Evolutionary conservation across 2,329 filamentous ascomycete species (phyloP).

Genomic region (Colletotrichum incanum): DNA sequence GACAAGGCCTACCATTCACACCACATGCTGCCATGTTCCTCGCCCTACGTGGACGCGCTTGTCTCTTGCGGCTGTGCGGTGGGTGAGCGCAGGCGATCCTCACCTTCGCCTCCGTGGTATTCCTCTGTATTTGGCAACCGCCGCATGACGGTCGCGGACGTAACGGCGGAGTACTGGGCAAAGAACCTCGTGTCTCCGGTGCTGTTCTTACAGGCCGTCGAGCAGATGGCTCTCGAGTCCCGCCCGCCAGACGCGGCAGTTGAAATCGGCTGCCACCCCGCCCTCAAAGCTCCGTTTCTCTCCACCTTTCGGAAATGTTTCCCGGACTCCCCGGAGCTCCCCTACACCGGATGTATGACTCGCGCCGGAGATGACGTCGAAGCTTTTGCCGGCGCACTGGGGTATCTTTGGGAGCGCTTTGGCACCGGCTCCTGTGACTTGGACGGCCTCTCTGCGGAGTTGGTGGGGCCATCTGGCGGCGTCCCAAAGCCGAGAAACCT

Average conservation of each 20-base stretch:
- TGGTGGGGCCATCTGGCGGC: too few species aligned
- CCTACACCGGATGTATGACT: conserved; percentile 47
- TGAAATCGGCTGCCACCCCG: conserved; percentile 55
- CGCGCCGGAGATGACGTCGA: conserved; percentile 45
- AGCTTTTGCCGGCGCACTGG: conserved; percentile 34
- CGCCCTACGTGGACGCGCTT: not conserved
- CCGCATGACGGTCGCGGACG: not conserved
- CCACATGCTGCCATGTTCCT: not conserved
- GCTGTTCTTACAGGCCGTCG: conserved; percentile 39
- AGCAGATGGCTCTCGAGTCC: too few species aligned
- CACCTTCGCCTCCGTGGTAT: not conserved
- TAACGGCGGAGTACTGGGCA: not conserved
- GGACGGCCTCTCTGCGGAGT: too few species aligned
- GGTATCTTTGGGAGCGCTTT: not conserved
- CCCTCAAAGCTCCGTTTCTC: conserved; percentile 55
- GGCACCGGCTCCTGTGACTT: too few species aligned
- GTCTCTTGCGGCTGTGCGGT: not conserved
- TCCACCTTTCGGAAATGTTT: not conserved
- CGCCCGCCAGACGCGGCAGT: conserved; percentile 45
- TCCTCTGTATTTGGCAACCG: not conserved
- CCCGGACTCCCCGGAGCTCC: too few species aligned
- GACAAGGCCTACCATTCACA: too few species aligned
- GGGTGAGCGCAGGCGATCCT: not conserved
- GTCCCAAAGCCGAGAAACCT: too few species aligned
- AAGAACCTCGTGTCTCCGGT: conserved; percentile 1